A percentile compares a stretch with the other conserved stretches of the same genome.
Evolutionary conservation across 2,329 filamentous ascomycete species (phyloP).

Genomic region (Talaromyces sp.): DNA sequence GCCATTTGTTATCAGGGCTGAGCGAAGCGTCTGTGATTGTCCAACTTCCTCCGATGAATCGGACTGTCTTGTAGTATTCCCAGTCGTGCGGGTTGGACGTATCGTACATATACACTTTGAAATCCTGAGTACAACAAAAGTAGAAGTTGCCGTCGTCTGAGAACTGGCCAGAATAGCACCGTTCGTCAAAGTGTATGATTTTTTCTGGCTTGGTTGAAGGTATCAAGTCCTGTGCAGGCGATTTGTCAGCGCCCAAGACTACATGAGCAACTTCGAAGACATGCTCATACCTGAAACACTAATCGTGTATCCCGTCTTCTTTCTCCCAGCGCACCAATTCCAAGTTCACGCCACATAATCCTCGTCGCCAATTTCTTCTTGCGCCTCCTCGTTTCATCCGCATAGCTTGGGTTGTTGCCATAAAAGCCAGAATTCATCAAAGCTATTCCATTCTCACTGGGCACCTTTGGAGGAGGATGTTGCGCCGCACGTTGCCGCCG

Average conservation of each 20-base stretch:
- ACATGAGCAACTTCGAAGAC: too few relatives aligned
- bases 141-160: conserved; percentile 98
- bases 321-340: conserved; percentile 57
- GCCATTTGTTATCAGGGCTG: conserved; percentile 84
- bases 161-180: conserved; percentile 94
- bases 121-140: conserved; percentile 87
- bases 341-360: conserved; percentile 78
- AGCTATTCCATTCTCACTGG: conserved; percentile 69
- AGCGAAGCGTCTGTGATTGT: conserved; percentile 91
- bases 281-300: conserved; percentile 59
- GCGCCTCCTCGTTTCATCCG: conserved; percentile 52
- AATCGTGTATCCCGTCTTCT: conserved; percentile 62
- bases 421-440: conserved; percentile 82
- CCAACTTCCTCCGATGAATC: conserved; percentile 80
- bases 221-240: conserved; percentile 66
- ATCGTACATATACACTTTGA: conserved; percentile 94
- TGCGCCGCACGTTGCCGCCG: conserved; percentile 35
- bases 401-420: conserved; percentile 61
- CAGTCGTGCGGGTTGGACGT: conserved; percentile 93
- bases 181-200: conserved; percentile 79
- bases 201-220: conserved; percentile 75
- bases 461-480: conserved; percentile 73
- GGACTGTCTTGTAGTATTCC: conserved; percentile 90
- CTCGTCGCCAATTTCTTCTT: conserved; percentile 62
- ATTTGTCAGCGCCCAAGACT: not conserved